Evolutionary conservation across 2,329 filamentous ascomycete genomes (phyloP), one percentile per base, ranked within the genome.

Genomic region (Allantophomopsis lycopodina): DNA sequence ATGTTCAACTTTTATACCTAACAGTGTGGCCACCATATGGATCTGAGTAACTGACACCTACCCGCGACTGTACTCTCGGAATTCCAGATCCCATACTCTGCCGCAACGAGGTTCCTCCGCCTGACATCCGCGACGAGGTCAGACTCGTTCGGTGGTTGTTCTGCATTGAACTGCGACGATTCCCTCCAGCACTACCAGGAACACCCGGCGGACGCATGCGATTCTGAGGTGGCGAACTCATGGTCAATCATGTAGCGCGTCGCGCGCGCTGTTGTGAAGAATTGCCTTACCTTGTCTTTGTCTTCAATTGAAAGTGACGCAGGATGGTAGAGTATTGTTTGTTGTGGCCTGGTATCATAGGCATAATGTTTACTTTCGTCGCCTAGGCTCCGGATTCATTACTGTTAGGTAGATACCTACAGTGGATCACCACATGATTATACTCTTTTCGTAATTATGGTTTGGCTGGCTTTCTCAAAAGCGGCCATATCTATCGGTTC

Each of bases 11-110:
- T 15, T 12, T 7, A 36, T 14, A 13, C 12, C 15, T 13, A 18
- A 14, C 5, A 36, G 11, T 23, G 18, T 21, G n/a, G 6, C 35
- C 14, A 18, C 13, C 18, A 2, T n/a, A 7, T n/a, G 13, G 4
- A 8, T 23, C 13, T n/a, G 13, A 30, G 13, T 4, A 32, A 15
- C 18, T 16, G n/a, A 14, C n/a, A 30, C 36, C 28, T 31, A 38
- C 36, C 23, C 36, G 23, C 23, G 36, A 38, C 14, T 36, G 35
- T 21, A 38, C 36, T 15, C 36, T 30, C 20, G 36, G 36, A 13
- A 38, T 38, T 14, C 36, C 36, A 38, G 15, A 16, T 20, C 35
- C 35, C 7, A 21, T 21, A 23, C 14, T 17, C 14, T 21, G 14
- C 12, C 14, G 32, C n/a, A 34, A 15, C 7, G 14, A 14, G 16